Evolutionary conservation across 257 asterid genomes (phyloP).

Genomic region (Primulina tabacum): DNA sequence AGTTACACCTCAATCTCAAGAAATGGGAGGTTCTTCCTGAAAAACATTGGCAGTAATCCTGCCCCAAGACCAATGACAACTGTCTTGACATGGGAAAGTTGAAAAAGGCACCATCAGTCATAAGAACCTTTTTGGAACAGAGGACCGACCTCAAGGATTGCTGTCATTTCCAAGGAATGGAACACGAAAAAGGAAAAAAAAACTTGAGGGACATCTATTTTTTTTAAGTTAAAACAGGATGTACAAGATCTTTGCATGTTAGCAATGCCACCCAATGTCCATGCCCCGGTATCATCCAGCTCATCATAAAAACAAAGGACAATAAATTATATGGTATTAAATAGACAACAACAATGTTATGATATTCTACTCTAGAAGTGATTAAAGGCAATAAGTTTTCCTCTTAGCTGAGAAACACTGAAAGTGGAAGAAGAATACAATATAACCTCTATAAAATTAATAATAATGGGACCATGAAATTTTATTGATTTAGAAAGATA

Average conservation of each 20-base stretch:
- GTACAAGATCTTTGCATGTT: neutral
- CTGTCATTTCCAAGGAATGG: slow-evolving; percentile 10
- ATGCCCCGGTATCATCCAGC: neutral
- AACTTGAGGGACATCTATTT: neutral
- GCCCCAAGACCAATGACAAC: slow-evolving; percentile 95
- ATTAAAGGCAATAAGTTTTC: neutral
- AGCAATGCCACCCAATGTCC: too few relatives aligned
- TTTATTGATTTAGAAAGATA: too few relatives aligned
- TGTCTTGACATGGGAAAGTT: slow-evolving; percentile 53
- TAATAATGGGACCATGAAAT: too few relatives aligned
- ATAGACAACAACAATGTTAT: neutral
- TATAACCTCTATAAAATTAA: too few relatives aligned
- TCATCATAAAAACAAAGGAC: neutral
- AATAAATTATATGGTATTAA: neutral
- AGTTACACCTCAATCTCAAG: slow-evolving; percentile 58
- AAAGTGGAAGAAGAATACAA: slow-evolving; percentile 2
- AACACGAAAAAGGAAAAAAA: neutral
- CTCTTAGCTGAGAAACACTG: neutral
- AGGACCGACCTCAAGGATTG: neutral
- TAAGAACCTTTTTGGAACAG: neutral
- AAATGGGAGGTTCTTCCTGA: slow-evolving; percentile 52
- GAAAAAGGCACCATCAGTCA: slow-evolving; percentile 21
- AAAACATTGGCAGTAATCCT: slow-evolving; percentile 94
- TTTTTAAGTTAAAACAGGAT: neutral
- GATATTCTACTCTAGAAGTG: neutral